Evolutionary conservation across 306 rosid genomes (phyloP).

Genomic region (Pyrus communis): DNA sequence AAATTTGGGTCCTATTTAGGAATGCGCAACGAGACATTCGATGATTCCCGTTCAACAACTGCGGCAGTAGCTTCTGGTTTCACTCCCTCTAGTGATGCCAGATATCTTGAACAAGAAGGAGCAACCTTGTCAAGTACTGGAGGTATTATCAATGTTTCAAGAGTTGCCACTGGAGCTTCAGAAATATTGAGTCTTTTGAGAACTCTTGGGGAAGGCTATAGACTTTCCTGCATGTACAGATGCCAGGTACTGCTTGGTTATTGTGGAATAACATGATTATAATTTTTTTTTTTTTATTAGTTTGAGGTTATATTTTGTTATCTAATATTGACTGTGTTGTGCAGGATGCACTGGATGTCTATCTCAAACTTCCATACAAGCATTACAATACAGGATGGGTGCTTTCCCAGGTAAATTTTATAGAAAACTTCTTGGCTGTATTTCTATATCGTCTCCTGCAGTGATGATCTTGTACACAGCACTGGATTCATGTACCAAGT

Average conservation of each 20-base stretch:
- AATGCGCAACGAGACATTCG: conserved; percentile 55
- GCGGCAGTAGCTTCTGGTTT: conserved; percentile 45
- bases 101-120: conserved; percentile 59
- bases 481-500: not conserved
- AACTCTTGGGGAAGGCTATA: conserved; percentile 82
- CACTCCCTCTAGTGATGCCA: conserved; percentile 43
- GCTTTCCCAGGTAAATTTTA: conserved; percentile 78
- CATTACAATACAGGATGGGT: conserved; percentile 97
- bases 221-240: conserved; percentile 78
- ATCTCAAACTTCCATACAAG: conserved; percentile 73
- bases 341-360: conserved; percentile 90
- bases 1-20: conserved; percentile 36
- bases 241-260: conserved; percentile 67
- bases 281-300: conserved; percentile 6
- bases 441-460: not conserved
- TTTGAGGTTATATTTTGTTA: conserved; percentile 19
- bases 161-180: conserved; percentile 51
- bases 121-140: conserved; percentile 38
- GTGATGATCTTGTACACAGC: not conserved
- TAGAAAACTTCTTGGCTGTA: conserved; percentile 1
- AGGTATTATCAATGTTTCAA: conserved; percentile 42
- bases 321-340: conserved; percentile 14
- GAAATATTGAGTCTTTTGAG: conserved; percentile 77
- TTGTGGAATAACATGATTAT: conserved; percentile 11
- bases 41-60: conserved; percentile 59